A percentile compares a stretch with the other conserved stretches of the same genome.
These are phyloP conservation scores for Trichoderma erinaceum DNA, from an alignment of 495 filamentous ascomycete species.

Conservation along the genomic window DNA sequence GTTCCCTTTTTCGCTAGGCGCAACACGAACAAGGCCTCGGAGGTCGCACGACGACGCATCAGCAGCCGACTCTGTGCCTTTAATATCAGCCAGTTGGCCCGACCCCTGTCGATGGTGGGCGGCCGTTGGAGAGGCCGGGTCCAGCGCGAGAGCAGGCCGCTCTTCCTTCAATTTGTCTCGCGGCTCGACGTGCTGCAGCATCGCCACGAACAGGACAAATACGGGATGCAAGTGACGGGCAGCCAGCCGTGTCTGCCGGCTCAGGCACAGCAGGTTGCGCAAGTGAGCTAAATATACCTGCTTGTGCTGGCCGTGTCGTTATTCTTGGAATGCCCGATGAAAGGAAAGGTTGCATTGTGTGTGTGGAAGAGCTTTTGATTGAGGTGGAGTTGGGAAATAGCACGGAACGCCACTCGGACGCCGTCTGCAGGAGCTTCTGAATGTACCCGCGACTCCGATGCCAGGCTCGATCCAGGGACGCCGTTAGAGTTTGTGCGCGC, in stretches of 20 bases:
- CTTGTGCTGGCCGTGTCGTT: not conserved
- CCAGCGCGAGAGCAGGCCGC: not conserved
- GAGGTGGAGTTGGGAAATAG: constrained; percentile 13
- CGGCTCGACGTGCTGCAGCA: not conserved
- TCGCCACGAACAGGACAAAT: not conserved
- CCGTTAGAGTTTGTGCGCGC: not conserved
- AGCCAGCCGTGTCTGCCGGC: not conserved
- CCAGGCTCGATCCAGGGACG: not conserved
- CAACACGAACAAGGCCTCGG: not conserved
- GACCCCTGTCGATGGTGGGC: not conserved
- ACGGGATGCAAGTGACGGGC: not conserved
- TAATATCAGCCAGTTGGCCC: not conserved
- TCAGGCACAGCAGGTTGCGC: not conserved
- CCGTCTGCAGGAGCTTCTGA: constrained; percentile 7
- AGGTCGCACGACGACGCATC: constrained; percentile 13
- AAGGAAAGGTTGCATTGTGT: constrained; percentile 4
- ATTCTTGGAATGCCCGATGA: constrained; percentile 10
- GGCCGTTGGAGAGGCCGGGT: not conserved
- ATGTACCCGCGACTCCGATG: not conserved
- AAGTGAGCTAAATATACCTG: not conserved
- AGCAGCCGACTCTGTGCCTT: constrained; percentile 11
- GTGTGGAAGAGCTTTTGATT: constrained; percentile 14
- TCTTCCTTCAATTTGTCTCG: not conserved
- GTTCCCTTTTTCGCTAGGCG: constrained; percentile 6
- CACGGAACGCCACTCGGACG: constrained; percentile 13